phyloP scores from a whole-genome alignment of 495 filamentous ascomycete species.

The Talaromyces borbonicus region DNA sequence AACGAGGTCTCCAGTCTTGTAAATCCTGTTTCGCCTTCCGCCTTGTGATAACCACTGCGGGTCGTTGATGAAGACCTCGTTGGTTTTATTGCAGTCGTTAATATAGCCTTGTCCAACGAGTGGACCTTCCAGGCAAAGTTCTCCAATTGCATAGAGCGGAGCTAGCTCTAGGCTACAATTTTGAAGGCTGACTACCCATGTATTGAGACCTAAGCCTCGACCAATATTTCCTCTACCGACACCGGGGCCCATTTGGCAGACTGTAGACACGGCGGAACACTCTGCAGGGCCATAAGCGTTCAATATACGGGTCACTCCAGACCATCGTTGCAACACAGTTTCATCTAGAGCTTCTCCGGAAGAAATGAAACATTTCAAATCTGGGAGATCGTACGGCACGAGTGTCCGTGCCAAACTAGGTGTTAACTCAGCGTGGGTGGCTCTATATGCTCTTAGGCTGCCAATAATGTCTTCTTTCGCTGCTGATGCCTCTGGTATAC shows the following conservation, averaged over 20 bases:
- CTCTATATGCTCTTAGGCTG: slow-evolving; percentile 18
- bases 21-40: no score
- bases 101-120: slow-evolving; percentile 37
- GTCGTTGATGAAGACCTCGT: slow-evolving; percentile 30
- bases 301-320: slow-evolving; percentile 9
- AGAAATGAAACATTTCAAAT: slow-evolving; percentile 22
- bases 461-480: slow-evolving; percentile 18
- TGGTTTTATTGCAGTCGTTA: slow-evolving; percentile 29
- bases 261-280: slow-evolving; percentile 27
- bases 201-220: neutral
- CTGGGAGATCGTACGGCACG: slow-evolving; percentile 20
- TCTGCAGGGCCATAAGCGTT: slow-evolving; percentile 24
- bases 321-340: slow-evolving; percentile 12
- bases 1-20: slow-evolving; percentile 10
- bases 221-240: slow-evolving; percentile 27
- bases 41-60: slow-evolving; percentile 20
- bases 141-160: slow-evolving; percentile 19
- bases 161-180: slow-evolving; percentile 23
- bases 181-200: slow-evolving; percentile 1
- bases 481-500: slow-evolving; percentile 33
- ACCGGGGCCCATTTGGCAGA: slow-evolving; percentile 28
- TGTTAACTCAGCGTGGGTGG: slow-evolving; percentile 23
- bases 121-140: slow-evolving; percentile 17
- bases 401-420: slow-evolving; percentile 36
- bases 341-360: slow-evolving; percentile 19